Evolutionary conservation across 768 basidiomycete genomes (phyloP), one percentile per base, ranked within the genome.

Genomic region (Hydnomerulius pinastri): DNA sequence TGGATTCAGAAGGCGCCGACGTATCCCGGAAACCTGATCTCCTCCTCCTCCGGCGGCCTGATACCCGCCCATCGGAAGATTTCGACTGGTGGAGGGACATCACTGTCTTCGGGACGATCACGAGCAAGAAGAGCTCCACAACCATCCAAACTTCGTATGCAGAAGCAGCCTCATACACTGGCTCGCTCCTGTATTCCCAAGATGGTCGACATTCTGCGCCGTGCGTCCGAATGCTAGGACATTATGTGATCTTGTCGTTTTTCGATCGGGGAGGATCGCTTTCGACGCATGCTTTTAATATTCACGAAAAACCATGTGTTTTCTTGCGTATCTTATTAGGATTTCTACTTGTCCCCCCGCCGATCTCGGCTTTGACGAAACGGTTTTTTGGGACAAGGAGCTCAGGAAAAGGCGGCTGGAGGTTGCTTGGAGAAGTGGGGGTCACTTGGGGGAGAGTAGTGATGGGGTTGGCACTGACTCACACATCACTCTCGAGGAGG

Each of bases 1-100:
- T 6, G 4, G 28, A 27, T 21, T 44, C 32, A 20, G 10, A 18
- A 7, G 43, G 43, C 4, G n/a, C 18, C 5, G 9, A 32, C 23
- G 17, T 18, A 11, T 18, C 8, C 4, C n/a, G 30, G 13, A 44
- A 44, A 32, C 29, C 29, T 4, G 30, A 44, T 12, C 9, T 44
- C 5, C n/a, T n/a, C n/a, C n/a, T 44, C 17, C 32, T 15, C 12
- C 32, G 15, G n/a, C n/a, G n/a, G n/a, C n/a, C n/a, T n/a, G n/a
- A n/a, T n/a, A n/a, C n/a, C n/a, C 5, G 23, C 15, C 40, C 40
- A 11, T 21, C 23, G 9, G 23, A 21, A 13, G 23, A 32, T 18
- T 12, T 44, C 32, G 43, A 44, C 17, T 33, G 43, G n/a, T n/a
- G n/a, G 43, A 39, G 46, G 6, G 18, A 47, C 18, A 9, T 47